A percentile compares a stretch with the other conserved stretches of the same genome.
phyloP scores from a whole-genome alignment of 2,329 filamentous ascomycete species.

The Talaromyces sp. region DNA sequence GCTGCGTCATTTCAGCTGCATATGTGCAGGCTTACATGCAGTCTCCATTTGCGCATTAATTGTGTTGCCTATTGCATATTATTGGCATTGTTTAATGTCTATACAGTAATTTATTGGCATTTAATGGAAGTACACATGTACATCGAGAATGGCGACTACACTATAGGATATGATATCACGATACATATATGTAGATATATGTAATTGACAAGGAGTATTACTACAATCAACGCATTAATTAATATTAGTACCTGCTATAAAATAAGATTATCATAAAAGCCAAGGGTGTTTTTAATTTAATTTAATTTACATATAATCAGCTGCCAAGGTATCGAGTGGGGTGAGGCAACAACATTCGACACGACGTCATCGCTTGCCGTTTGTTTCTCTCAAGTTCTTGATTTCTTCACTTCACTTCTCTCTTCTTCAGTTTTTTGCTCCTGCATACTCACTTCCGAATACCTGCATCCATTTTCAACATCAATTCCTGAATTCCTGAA shows the following conservation, averaged over 20 bases:
- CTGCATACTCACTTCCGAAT: not conserved
- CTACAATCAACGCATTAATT: not conserved
- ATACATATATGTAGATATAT: not conserved
- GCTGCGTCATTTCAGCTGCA: not conserved
- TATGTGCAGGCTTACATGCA: not conserved
- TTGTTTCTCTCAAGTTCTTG: not conserved
- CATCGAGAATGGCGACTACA: not conserved
- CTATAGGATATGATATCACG: too few species aligned
- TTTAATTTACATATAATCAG: not conserved
- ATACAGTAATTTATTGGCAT: not conserved
- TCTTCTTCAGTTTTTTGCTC: not conserved
- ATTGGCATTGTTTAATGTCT: not conserved
- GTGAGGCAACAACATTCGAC: slow-evolving; percentile 5
- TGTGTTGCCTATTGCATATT: not conserved
- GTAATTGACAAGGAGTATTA: not conserved
- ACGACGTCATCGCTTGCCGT: not conserved
- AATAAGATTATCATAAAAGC: not conserved
- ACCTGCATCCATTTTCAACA: not conserved
- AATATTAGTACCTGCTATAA: not conserved
- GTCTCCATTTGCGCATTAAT: not conserved
- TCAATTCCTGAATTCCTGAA: not conserved
- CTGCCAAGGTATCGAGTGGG: not conserved
- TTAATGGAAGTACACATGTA: not conserved
- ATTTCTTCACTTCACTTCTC: not conserved
- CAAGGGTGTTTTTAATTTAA: not conserved